Evolutionary conservation across 2,329 filamentous ascomycete species (phyloP), one percentile per base, ranked within the genome.

Genomic region (Fusarium sp.): DNA sequence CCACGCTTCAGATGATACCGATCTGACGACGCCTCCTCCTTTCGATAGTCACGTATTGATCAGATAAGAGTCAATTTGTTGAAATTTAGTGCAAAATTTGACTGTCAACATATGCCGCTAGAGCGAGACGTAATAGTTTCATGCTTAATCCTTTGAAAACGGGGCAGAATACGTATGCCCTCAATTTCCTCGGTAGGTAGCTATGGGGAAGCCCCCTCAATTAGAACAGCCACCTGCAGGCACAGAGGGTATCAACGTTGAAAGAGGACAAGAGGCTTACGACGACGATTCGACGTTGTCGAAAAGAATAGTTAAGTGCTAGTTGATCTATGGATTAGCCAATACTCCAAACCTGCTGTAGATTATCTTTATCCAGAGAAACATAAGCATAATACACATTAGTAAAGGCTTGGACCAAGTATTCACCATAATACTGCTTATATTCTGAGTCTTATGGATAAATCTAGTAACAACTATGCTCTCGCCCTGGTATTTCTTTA

Each of bases 121-220:
- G 24, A 34, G 38, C 24, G 15, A 60, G 57, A 60, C 57, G 57
- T 60, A 60, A 60, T 60, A 60, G 56, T 61, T 55, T 61, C 56
- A 60, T 42, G 42, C 54, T 6, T 32, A 32, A 41, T 53, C 57
- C 28, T 32, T 55, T 26, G n/a, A 13, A 29, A 60, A 60, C 61
- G 57, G 57, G 42, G 48, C 42, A 35, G 38, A 55, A 36, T 55
- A 60, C 57, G 57, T 60, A 61, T 42, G 57, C 56, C n/a, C 28
- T 55, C 19, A 38, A n/a, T 26, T 26, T 41, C 34, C 42, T 53
- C 38, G 46, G 10, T 34, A 43, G 34, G 10, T 34, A 43, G 34
- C 26, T 55, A 41, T 31, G 47, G 41, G 34, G 29, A 48, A 47
- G n/a, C 25, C 24, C 42, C 54, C 55, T 31, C 49, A 32, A 55